phyloP scores from a whole-genome alignment of 148 eudicot species.

The Spergularia marina region DNA sequence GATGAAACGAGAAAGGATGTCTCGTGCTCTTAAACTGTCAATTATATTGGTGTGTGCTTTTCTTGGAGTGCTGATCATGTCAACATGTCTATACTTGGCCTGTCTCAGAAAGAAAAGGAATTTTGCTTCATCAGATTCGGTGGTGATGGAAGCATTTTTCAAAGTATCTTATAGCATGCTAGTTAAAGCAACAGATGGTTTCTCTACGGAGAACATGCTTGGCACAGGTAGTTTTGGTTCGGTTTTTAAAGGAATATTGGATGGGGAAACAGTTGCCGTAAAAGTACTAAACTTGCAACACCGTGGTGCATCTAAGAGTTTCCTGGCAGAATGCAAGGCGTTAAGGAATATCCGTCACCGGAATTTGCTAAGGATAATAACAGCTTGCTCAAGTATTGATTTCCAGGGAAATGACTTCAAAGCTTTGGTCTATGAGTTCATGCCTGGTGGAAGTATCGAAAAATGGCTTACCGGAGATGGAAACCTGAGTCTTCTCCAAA shows the following conservation, averaged over 20 bases:
- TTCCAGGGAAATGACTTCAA: constrained; percentile 25
- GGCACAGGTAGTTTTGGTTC: constrained; percentile 26
- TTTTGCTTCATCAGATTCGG: not conserved
- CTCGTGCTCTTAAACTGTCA: not conserved
- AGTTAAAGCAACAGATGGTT: constrained; percentile 16
- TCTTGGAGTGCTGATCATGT: not conserved
- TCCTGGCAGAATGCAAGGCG: constrained; percentile 27
- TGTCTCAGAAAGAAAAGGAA: constrained; percentile 11
- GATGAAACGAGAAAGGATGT: not conserved
- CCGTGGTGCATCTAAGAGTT: constrained; percentile 28
- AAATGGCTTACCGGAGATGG: constrained; percentile 19
- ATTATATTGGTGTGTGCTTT: not conserved
- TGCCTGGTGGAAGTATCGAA: constrained; percentile 25
- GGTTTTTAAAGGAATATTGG: constrained; percentile 19
- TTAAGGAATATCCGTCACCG: constrained; percentile 29
- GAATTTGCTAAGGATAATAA: constrained; percentile 22
- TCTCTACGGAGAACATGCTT: constrained; percentile 12
- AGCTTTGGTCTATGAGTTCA: constrained; percentile 26
- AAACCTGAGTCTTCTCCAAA: constrained; percentile 12
- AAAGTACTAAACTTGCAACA: constrained; percentile 22
- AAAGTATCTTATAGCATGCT: constrained; percentile 20
- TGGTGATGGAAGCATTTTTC: constrained; percentile 6
- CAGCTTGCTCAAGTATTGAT: constrained; percentile 31
- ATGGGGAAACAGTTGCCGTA: constrained; percentile 16
- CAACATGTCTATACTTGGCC: not conserved